Evolutionary conservation across 371 early-diverging fungal species (phyloP).

Genomic region (Mucor sp.): DNA sequence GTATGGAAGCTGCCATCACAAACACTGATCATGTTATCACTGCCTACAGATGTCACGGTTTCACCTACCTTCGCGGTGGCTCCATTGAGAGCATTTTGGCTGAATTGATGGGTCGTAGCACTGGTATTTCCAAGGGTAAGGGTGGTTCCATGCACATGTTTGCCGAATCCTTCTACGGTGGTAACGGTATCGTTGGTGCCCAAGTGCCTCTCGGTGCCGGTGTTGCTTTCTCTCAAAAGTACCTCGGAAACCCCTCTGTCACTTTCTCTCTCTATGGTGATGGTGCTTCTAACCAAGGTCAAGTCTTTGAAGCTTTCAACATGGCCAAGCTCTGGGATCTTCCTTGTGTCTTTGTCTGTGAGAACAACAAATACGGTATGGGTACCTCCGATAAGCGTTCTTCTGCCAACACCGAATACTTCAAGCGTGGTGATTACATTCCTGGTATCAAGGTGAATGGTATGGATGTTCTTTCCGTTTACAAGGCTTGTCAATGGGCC

Average conservation of each 20-base stretch:
- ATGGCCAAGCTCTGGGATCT: slow-evolving; percentile 99
- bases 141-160: slow-evolving; percentile 99
- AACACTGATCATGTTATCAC: slow-evolving; percentile 94
- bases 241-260: slow-evolving; percentile 74
- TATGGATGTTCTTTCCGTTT: slow-evolving; percentile 95
- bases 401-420: slow-evolving; percentile 94
- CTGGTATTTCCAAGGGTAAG: slow-evolving; percentile 96
- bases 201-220: slow-evolving; percentile 98
- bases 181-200: slow-evolving; percentile 99
- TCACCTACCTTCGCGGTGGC: slow-evolving; percentile 92
- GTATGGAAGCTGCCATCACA: slow-evolving; percentile 91
- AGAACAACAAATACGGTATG: slow-evolving; percentile 99
- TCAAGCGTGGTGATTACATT: slow-evolving; percentile 95
- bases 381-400: slow-evolving; percentile 94
- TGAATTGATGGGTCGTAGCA: slow-evolving; percentile 87
- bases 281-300: slow-evolving; percentile 99
- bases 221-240: slow-evolving; percentile 96
- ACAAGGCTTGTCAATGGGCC: slow-evolving; percentile 82
- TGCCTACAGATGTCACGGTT: slow-evolving; percentile 99
- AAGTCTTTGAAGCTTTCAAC: slow-evolving; percentile 99
- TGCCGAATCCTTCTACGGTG: slow-evolving; percentile 96
- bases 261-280: slow-evolving; percentile 98
- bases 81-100: slow-evolving; percentile 76
- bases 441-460: slow-evolving; percentile 95
- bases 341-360: slow-evolving; percentile 97